phyloP scores from a whole-genome alignment of 345 rosid species.

The Populus deltoides region DNA sequence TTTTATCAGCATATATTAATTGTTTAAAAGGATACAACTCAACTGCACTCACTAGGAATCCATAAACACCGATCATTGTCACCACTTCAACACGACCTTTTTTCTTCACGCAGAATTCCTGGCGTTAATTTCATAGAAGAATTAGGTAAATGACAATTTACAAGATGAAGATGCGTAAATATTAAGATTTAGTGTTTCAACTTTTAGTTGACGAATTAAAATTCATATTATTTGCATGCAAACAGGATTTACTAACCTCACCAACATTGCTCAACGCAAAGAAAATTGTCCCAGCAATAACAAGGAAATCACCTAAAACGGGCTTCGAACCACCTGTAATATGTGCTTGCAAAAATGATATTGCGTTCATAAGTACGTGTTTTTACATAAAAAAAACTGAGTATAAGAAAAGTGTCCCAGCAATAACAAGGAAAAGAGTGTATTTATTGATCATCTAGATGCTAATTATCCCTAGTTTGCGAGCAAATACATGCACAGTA shows the following conservation, averaged over 20 bases:
- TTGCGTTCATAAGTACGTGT: no score
- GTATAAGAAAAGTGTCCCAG: no score
- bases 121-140: conserved; percentile 14
- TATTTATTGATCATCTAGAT: no score
- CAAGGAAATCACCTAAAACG: conserved; percentile 48
- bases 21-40: conserved; percentile 45
- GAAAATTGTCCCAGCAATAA: conserved; percentile 46
- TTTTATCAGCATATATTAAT: not conserved
- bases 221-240: not conserved
- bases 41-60: conserved; percentile 41
- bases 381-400: no score
- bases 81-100: conserved; percentile 53
- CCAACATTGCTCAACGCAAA: conserved; percentile 55
- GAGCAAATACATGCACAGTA: no score
- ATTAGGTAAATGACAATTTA: not conserved
- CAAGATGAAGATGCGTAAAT: not conserved
- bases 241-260: conserved; percentile 37
- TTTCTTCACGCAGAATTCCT: conserved; percentile 60
- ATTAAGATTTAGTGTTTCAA: no score
- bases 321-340: conserved; percentile 46
- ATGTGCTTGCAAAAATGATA: not conserved
- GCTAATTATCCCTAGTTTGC: no score
- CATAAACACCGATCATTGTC: conserved; percentile 47
- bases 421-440: no score
- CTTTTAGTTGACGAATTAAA: no score